A percentile compares a stretch with the other conserved stretches of the same genome.
phyloP scores from a whole-genome alignment of 768 basidiomycete species.

The Naganishia kalamii region DNA sequence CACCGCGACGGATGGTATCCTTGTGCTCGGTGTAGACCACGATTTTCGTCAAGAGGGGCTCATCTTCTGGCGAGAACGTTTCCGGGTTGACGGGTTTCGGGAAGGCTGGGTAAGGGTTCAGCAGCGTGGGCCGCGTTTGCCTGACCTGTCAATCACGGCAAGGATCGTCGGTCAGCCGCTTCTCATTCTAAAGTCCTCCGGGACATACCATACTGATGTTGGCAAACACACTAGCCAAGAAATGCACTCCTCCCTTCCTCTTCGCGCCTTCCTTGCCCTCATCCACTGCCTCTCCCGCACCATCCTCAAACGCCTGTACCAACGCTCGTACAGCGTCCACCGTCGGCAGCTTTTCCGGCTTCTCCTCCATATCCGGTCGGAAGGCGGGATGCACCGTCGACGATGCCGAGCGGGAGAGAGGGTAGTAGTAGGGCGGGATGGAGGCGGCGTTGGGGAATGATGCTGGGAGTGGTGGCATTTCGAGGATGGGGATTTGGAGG shows the following conservation, averaged over 20 bases:
- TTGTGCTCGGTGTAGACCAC: slow-evolving; percentile 83
- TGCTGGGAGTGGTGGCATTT: slow-evolving; percentile 2
- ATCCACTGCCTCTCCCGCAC: slow-evolving; percentile 56
- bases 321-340: slow-evolving; percentile 69
- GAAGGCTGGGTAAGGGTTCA: slow-evolving; percentile 60
- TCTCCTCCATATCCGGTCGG: slow-evolving; percentile 52
- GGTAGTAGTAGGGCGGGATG: slow-evolving; percentile 61
- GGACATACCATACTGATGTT: slow-evolving; percentile 71
- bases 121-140: slow-evolving; percentile 69
- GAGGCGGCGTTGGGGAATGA: slow-evolving; percentile 34
- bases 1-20: slow-evolving; percentile 77
- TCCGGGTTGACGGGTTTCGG: slow-evolving; percentile 46
- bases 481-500: slow-evolving; percentile 55
- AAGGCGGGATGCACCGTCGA: slow-evolving; percentile 63
- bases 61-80: slow-evolving; percentile 48
- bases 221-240: slow-evolving; percentile 88
- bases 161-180: background rate
- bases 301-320: slow-evolving; percentile 81
- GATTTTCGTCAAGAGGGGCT: slow-evolving; percentile 77
- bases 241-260: slow-evolving; percentile 74
- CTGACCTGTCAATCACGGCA: slow-evolving; percentile 55
- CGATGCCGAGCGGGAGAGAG: slow-evolving; percentile 72
- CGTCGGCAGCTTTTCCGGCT: slow-evolving; percentile 43
- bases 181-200: background rate
- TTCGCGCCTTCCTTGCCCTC: slow-evolving; percentile 46